Conservation (phyloP, 306 rosid genomes). For the Lotus japonicus region DNA sequence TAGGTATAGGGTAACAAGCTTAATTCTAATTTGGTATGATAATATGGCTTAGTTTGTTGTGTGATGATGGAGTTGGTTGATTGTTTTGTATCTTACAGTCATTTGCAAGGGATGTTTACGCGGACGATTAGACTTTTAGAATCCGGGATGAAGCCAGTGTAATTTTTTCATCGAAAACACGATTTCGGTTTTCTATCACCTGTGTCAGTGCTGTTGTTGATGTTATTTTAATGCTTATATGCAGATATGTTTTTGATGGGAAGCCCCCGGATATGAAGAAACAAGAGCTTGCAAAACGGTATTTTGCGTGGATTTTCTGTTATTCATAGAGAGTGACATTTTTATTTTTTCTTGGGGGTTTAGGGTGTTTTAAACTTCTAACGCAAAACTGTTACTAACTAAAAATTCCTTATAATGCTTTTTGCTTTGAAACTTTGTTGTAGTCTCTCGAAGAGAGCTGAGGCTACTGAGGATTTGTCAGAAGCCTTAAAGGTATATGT, state of each 20-base stretch:
- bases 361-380: not conserved
- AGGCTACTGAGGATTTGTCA: conserved; percentile 69
- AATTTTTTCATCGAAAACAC: not conserved
- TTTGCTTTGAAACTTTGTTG: conserved; percentile 18
- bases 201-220: not conserved
- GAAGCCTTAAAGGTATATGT: conserved; percentile 60
- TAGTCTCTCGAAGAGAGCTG: conserved; percentile 72
- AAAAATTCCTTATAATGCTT: not conserved
- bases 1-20: conserved; percentile 38
- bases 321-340: not conserved
- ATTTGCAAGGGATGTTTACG: conserved; percentile 94
- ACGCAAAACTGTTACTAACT: not conserved
- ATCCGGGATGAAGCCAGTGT: conserved; percentile 95
- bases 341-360: not conserved
- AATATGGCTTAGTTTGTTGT: not conserved
- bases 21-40: not conserved
- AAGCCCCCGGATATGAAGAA: conserved; percentile 85
- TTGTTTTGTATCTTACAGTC: conserved; percentile 45
- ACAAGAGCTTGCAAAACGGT: conserved; percentile 96
- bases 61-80: conserved; percentile 6
- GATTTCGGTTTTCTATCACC: not conserved
- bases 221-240: not conserved
- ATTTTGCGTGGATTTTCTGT: conserved; percentile 8
- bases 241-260: conserved; percentile 94
- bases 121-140: conserved; percentile 93